phyloP scores from a whole-genome alignment of 352 stramenopile species.

The Nothophytophthora sp. region DNA sequence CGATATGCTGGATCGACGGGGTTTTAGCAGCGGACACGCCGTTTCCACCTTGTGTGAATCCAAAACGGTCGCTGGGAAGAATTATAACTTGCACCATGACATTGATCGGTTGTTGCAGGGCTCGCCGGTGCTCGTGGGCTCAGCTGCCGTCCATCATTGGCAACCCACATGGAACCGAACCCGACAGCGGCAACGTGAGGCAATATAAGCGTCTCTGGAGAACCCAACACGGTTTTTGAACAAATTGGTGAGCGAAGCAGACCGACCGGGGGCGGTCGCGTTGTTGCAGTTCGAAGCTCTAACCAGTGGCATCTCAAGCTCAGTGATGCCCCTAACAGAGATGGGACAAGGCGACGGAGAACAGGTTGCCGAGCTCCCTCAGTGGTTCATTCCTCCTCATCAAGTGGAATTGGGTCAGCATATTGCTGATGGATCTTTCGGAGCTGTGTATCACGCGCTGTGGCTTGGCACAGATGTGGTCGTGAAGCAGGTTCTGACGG shows the following conservation, averaged over 20 bases:
- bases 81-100: conserved; percentile 20
- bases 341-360: background rate
- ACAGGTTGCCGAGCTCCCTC: background rate
- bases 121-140: background rate
- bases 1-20: conserved; percentile 5
- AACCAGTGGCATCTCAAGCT: background rate
- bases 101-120: conserved; percentile 9
- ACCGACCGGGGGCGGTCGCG: conserved; percentile 9
- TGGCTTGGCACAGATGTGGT: conserved; percentile 21
- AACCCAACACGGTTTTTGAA: conserved; percentile 2
- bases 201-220: conserved; percentile 8
- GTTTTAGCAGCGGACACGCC: background rate
- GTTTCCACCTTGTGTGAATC: conserved; percentile 11
- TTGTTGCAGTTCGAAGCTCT: conserved; percentile 11
- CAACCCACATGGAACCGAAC: conserved; percentile 6
- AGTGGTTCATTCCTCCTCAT: conserved; percentile 24
- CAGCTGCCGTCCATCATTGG: conserved; percentile 7
- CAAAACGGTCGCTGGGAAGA: conserved; percentile 10
- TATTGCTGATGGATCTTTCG: conserved; percentile 19
- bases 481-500: conserved; percentile 16
- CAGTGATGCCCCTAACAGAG: background rate
- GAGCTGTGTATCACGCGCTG: conserved; percentile 11
- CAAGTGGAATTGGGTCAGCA: conserved; percentile 11
- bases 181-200: background rate
- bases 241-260: conserved; percentile 5